Base-by-base conservation (phyloP, 345 rosid genomes). In the Citrus medica region DNA sequence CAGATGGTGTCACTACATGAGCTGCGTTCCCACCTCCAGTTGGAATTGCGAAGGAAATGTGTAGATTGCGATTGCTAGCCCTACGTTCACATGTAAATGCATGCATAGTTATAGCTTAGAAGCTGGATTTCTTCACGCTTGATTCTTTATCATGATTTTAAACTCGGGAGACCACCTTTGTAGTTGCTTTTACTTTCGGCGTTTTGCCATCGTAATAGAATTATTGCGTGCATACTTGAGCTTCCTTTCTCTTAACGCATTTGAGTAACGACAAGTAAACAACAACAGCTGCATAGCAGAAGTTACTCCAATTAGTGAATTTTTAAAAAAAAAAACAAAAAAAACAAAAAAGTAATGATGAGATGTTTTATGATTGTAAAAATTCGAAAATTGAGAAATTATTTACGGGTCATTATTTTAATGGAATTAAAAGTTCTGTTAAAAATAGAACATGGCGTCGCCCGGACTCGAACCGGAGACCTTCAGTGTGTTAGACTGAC, bases 401-500 rank as follows among this genome's bases (percentile, higher is more conserved):
- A 42, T 0, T 42, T 10, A 3, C 14, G 2, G 13, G 4, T 42
- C 0, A 42, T 42, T 42, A 42, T 12, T 10, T 42, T 42, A 42
- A 3, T 12, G 4, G 4, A 42, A 12, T 42, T 42, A 10, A 42
- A 46, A 46, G 3, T 13, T 46, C 4, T 0, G 51, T 38, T 8
- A 38, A 8, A 8, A 38, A 38, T 0, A 8, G 0, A 9, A 8
- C 3, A 9, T 40, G 90, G 95, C 94, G 83, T 92, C 95, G 86
- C 94, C 94, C 91, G 93, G 92, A 74, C 73, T 92, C 84, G 95
- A 92, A 92, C 90, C 91, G 93, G 90, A 92, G 96, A 90, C 97
- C 94, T 92, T 94, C 92, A 90, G 92, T 89, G 98, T 90, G 97
- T 91, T 90, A 90, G 92, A 92, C 96, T 90, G 94, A 90, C 93